Conservation (phyloP, 2,329 filamentous ascomycete genomes). For the Cladophialophora bantiana region DNA sequence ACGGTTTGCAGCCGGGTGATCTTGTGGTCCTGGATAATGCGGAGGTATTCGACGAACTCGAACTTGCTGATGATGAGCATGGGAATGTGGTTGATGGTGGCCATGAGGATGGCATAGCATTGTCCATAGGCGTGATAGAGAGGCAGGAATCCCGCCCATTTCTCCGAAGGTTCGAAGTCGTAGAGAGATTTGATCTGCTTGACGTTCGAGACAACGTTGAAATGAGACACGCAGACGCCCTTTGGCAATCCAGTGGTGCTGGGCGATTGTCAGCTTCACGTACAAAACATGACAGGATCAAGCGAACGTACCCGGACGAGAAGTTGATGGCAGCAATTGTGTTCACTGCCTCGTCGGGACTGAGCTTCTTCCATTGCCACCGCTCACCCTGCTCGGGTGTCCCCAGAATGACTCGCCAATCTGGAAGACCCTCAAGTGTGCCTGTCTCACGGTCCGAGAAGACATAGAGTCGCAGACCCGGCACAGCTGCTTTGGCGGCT, state of each 20-base stretch:
- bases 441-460: constrained; percentile 53
- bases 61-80: constrained; percentile 66
- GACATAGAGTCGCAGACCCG: constrained; percentile 60
- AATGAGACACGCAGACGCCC: constrained; percentile 49
- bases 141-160: constrained; percentile 63
- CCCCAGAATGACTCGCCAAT: constrained; percentile 15
- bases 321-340: constrained; percentile 48
- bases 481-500: constrained; percentile 61
- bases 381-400: not conserved
- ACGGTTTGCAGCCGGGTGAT: constrained; percentile 64
- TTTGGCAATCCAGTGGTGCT: constrained; percentile 46
- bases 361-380: constrained; percentile 12
- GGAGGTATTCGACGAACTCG: constrained; percentile 75
- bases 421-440: constrained; percentile 25
- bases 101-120: constrained; percentile 66
- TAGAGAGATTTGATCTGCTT: constrained; percentile 64
- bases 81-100: constrained; percentile 68
- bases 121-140: constrained; percentile 69
- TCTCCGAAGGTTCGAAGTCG: constrained; percentile 52
- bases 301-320: constrained; percentile 42
- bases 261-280: constrained; percentile 16
- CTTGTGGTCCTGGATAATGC: constrained; percentile 58
- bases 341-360: constrained; percentile 57
- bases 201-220: constrained; percentile 65
- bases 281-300: not conserved